Evolutionary conservation across 2,329 filamentous ascomycete species (phyloP).

Genomic region (Ascochyta clinopodiicola): DNA sequence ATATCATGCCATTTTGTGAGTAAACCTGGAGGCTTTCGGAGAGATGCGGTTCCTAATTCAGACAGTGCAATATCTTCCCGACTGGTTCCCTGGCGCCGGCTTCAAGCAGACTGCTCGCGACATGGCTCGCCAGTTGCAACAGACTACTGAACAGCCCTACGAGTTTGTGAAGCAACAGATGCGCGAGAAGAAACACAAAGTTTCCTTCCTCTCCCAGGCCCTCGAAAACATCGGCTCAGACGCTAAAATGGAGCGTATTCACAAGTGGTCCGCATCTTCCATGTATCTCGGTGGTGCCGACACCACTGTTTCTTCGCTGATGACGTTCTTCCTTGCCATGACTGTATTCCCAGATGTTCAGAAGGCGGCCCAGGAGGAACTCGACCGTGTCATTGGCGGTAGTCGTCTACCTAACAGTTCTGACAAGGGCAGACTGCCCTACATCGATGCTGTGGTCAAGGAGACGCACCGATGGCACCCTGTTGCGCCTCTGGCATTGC

Average conservation of each 20-base stretch:
- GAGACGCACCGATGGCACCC: slow-evolving; percentile 56
- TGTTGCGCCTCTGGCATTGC: slow-evolving; percentile 40
- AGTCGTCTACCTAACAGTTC: slow-evolving; percentile 56
- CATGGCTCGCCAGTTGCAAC: slow-evolving; percentile 43
- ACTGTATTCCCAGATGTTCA: slow-evolving; percentile 58
- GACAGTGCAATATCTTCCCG: slow-evolving; percentile 50
- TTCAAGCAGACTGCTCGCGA: slow-evolving; percentile 53
- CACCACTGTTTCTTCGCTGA: slow-evolving; percentile 52
- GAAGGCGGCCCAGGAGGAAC: slow-evolving; percentile 54
- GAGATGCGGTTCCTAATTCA: neutral
- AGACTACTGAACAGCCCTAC: slow-evolving; percentile 51
- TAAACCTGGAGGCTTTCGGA: neutral
- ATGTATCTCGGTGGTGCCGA: slow-evolving; percentile 57
- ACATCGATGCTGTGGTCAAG: slow-evolving; percentile 43
- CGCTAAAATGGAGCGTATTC: slow-evolving; percentile 41
- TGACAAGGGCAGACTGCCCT: slow-evolving; percentile 54
- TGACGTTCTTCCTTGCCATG: slow-evolving; percentile 60
- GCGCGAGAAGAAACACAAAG: slow-evolving; percentile 32
- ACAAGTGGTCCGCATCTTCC: slow-evolving; percentile 53
- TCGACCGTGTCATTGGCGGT: slow-evolving; percentile 58
- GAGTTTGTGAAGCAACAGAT: slow-evolving; percentile 54
- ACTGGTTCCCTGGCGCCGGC: slow-evolving; percentile 55
- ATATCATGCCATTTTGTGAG: slow-evolving; percentile 54
- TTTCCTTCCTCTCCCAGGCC: slow-evolving; percentile 52
- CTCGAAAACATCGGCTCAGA: slow-evolving; percentile 44